These are phyloP conservation scores for Dendrobium nobile DNA, from an alignment of 106 monocot species.

Conservation along the genomic window DNA sequence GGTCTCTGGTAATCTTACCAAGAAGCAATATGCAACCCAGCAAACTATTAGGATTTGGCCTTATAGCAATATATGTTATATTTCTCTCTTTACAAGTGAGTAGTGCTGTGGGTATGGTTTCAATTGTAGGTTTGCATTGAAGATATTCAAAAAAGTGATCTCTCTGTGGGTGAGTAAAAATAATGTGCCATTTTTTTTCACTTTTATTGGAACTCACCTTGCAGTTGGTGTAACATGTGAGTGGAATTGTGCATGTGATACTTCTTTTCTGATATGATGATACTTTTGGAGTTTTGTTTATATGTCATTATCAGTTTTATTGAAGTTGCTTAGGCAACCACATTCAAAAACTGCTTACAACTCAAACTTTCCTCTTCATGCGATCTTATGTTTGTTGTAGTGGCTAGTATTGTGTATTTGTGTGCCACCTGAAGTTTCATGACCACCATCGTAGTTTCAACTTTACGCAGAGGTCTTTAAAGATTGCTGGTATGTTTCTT, in stretches of 20 bases:
- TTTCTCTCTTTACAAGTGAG: constrained; percentile 56
- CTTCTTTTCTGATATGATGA: not conserved
- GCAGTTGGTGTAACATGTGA: not conserved
- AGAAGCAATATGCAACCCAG: constrained; percentile 56
- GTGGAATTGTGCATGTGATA: not conserved
- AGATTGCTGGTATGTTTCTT: not conserved
- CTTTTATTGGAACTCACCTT: not conserved
- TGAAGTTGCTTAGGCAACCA: not conserved
- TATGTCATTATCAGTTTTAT: not conserved
- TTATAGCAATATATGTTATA: constrained; percentile 48
- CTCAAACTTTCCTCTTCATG: not conserved
- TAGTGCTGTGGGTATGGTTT: constrained; percentile 39
- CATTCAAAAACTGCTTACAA: not conserved
- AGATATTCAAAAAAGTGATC: not conserved
- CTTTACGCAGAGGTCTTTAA: not conserved
- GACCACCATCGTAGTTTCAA: not conserved
- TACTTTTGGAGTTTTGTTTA: not conserved
- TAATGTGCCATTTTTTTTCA: not conserved
- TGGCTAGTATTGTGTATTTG: not conserved
- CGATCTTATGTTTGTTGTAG: not conserved
- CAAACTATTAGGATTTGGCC: constrained; percentile 58
- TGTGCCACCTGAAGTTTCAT: not conserved
- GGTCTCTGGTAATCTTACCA: constrained; percentile 52
- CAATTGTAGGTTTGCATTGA: constrained; percentile 17
- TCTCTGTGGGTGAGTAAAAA: not conserved